Evolutionary conservation across 1,139 yeast genomes (phyloP).

Genomic region (Arxiozyma telluris): DNA sequence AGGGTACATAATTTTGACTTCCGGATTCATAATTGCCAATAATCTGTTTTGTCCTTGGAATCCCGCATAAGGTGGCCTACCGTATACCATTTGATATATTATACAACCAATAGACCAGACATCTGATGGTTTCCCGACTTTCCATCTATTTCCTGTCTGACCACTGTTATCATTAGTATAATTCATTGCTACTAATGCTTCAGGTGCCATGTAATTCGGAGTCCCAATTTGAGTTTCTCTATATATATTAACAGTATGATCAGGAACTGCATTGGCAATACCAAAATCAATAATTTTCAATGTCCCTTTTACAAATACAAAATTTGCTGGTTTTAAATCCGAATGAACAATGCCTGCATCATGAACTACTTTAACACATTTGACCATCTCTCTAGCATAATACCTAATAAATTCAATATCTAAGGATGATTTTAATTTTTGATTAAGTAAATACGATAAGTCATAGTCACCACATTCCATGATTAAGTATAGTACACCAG

Average conservation of each 20-base stretch:
- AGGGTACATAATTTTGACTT: constrained; percentile 66
- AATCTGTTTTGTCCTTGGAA: constrained; percentile 73
- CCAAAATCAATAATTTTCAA: constrained; percentile 93
- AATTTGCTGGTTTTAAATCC: constrained; percentile 92
- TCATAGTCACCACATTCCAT: constrained; percentile 97
- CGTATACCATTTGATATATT: constrained; percentile 89
- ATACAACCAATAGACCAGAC: constrained; percentile 98
- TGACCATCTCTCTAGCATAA: constrained; percentile 70
- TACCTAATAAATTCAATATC: constrained; percentile 75
- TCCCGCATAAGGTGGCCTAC: constrained; percentile 81
- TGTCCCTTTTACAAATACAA: constrained; percentile 74
- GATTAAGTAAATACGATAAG: constrained; percentile 69
- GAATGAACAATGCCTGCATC: constrained; percentile 85
- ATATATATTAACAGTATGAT: constrained; percentile 82
- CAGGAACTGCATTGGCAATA: constrained; percentile 89
- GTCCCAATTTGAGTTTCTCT: constrained; percentile 92
- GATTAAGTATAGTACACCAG: constrained; percentile 58
- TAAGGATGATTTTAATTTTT: constrained; percentile 40
- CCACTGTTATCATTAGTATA: constrained; percentile 27
- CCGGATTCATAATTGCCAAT: constrained; percentile 80
- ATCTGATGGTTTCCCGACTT: constrained; percentile 91
- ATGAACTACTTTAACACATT: constrained; percentile 84
- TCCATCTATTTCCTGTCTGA: constrained; percentile 48
- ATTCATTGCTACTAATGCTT: constrained; percentile 64
- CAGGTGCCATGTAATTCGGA: constrained; percentile 98